Evolutionary conservation across 495 filamentous ascomycete genomes (phyloP), one percentile per base, ranked within the genome.

Genomic region (Talaromyces ruber): DNA sequence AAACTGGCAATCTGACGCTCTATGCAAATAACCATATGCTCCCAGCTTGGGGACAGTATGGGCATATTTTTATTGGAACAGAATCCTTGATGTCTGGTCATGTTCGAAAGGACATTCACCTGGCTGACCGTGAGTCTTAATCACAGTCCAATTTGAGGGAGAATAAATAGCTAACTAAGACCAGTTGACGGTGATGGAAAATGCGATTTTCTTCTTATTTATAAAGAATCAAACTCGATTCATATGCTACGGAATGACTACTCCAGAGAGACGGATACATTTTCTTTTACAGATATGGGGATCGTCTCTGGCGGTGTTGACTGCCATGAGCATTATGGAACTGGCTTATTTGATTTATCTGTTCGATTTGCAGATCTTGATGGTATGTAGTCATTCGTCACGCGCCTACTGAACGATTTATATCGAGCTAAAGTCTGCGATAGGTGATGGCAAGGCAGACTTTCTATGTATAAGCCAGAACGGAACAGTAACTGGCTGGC

Each of bases 361-460:
- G 47, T 52, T 2, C 47, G 47, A 52, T 52, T 52, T 52, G 56
- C 56, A 4, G 56, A 58, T 39, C 25, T 58, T 12, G 56, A 58
- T 25, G 56, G 56, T 24, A 58, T 5, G 53, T 32, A 32, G 30
- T 26, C 25, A 24, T 53, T 24, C 14, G 3, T 53, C 50, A 12
- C 22, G 6, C 22, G 8, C 21, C 50, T 6, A 28, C 50, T 53
- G 11, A 53, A 53, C 2, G 21, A 9, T 53, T 9, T 18, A 53
- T 53, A 9, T 53, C 22, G 22, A 26, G 50, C 50, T 53, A 53
- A 53, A 4, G 8, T 53, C 50, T 53, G 25, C 4, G 50, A 28
- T 4, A 53, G 68, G 71, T 34, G 66, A 76, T 55, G 72, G 68
- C 4, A 37, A 56, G 24, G 64, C 65, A 39, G 71, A 72, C 58